Evolutionary conservation across 345 rosid genomes (phyloP), one percentile per base, ranked within the genome.

Genomic region (Citrus maxima): DNA sequence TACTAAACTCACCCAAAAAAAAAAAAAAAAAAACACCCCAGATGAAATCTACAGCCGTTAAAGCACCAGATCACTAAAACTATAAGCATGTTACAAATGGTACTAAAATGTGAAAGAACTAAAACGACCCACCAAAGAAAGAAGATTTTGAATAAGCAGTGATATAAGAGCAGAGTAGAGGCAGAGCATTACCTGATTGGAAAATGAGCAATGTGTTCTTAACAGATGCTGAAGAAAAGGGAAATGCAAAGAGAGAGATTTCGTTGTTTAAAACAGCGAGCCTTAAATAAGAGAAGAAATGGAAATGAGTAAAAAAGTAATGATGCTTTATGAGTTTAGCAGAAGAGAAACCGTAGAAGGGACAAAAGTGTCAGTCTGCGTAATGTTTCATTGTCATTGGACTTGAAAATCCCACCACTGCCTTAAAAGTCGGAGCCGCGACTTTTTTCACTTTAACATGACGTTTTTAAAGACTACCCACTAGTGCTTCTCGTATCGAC

Each of bases 151-250:
- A n/a, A 59, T 10, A 30, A 40, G 22, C 25, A 55, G 21, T 61
- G 7, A 67, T 35, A 4, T 10, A 42, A 12, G 16, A 10, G 49
- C 14, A 58, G 10, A 35, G 70, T 13, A 4, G 76, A 74, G 49
- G 70, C 22, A 4, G 79, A 78, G 49, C 78, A 74, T 62, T 74
- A 82, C 81, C 84, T 35, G 79, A 82, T 55, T 78, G 34, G 19
- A 61, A 61, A 74, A 66, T 28, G 19, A 5, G 28, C 54, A 65
- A 73, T 65, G 61, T 3, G 27, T 24, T 9, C 35, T 42, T 24
- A 19, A 64, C 3, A 13, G 12, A 34, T 10, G 63, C 7, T 1
- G 28, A 34, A 46, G 3, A 12, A 46, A 66, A 27, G 58, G 40
- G 12, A 21, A 2, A 73, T 8, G 56, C 32, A 13, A 49, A 2